Conservation (phyloP, 768 basidiomycete species). For the Termitomyces sp. region DNA sequence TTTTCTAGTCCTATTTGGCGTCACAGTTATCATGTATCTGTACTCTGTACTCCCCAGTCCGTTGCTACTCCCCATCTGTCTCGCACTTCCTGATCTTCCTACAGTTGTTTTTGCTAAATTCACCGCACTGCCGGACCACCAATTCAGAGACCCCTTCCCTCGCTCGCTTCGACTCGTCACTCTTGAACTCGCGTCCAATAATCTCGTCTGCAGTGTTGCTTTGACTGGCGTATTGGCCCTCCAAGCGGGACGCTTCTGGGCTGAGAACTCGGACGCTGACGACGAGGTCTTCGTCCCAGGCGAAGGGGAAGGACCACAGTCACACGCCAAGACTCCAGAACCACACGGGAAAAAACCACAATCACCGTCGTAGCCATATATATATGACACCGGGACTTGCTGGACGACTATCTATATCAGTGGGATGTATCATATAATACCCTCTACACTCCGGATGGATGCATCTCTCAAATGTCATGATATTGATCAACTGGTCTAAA, state of each 20-base stretch:
- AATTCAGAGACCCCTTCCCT: slow-evolving; percentile 56
- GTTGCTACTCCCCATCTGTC: slow-evolving; percentile 20
- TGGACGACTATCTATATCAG: slow-evolving; percentile 12
- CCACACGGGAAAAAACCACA: slow-evolving; percentile 11
- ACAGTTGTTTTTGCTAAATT: slow-evolving; percentile 59
- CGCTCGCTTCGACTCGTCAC: slow-evolving; percentile 54
- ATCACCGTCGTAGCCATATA: not conserved
- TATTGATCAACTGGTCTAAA: slow-evolving; percentile 5
- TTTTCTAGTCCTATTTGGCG: slow-evolving; percentile 66
- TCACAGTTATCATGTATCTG: slow-evolving; percentile 65
- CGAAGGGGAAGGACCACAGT: slow-evolving; percentile 19
- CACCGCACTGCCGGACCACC: slow-evolving; percentile 47
- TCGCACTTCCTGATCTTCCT: not conserved
- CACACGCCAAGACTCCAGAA: slow-evolving; percentile 29
- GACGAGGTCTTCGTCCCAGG: slow-evolving; percentile 37
- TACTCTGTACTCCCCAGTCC: slow-evolving; percentile 77
- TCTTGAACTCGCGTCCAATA: slow-evolving; percentile 75
- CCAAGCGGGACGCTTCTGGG: slow-evolving; percentile 84
- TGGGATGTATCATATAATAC: slow-evolving; percentile 20
- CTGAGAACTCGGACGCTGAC: slow-evolving; percentile 64
- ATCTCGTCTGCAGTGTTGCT: slow-evolving; percentile 84
- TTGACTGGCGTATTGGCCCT: slow-evolving; percentile 82
- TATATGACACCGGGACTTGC: not conserved
- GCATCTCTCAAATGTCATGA: slow-evolving; percentile 6
- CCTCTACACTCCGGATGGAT: slow-evolving; percentile 7